Evolutionary conservation across 441 rosid genomes (phyloP), one percentile per base, ranked within the genome.

Genomic region (Pelargonium fulgidum): DNA sequence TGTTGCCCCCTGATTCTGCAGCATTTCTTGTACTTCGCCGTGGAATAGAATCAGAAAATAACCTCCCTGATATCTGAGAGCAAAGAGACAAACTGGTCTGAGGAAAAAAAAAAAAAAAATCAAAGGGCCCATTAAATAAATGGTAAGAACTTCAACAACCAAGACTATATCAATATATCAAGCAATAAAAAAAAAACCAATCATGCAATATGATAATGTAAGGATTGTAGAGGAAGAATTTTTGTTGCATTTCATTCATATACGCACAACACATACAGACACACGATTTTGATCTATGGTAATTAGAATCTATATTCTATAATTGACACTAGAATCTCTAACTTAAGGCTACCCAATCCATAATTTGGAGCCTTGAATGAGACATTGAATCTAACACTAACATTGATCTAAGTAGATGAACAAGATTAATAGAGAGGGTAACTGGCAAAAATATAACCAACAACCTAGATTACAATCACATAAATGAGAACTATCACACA

Each of bases 1-100:
- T 78, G 75, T 62, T 75, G 44, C 80, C 54, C 8, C 39, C 64
- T 58, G 73, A 72, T 41, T 74, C 76, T n/a, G 67, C 79, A 76
- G 87, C 85, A 77, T 83, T 74, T 78, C 85, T 81, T 68, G 86
- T 79, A 79, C 89, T 85, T 68, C 87, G 78, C 26, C 87, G 85
- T 58, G 70, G 78, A 61, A 86, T 77, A 62, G 79, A 78, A 74
- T 78, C 85, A 66, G 79, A 69, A 71, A 71, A 73, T 64, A 78
- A 76, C 65, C 81, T 78, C 69, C 79, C 81, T 69, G 73, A 67
- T 74, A 75, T 80, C 87, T 74, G 73, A 58, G 45, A 74, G 17
- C 36, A 22, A 62, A 29, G 41, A 11, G 14, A 62, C n/a, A 56
- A 48, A 62, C 2, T 62, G 11, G 24, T 62, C 13, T 62, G 36